phyloP scores from a whole-genome alignment of 2,329 filamentous ascomycete genomes.

The Emergomyces orientalis region DNA sequence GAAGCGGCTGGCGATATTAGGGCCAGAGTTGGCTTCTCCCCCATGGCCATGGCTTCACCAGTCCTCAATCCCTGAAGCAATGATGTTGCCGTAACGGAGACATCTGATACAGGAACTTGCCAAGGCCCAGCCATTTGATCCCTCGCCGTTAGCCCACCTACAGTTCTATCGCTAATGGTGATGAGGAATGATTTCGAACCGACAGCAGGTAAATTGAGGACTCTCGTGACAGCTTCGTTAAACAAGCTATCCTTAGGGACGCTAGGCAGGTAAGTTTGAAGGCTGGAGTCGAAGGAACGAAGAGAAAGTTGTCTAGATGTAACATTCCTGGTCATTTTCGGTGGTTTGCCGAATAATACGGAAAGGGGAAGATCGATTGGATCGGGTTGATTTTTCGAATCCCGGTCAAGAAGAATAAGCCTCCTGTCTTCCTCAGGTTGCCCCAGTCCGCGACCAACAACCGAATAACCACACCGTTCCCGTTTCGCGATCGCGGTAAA shows the following conservation, averaged over 20 bases:
- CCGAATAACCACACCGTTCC: conserved; percentile 85
- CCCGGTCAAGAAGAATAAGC: conserved; percentile 71
- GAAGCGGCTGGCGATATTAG: conserved; percentile 84
- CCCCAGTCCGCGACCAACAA: conserved; percentile 68
- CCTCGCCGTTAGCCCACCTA: conserved; percentile 76
- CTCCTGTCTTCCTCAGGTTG: conserved; percentile 57
- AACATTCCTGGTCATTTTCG: conserved; percentile 69
- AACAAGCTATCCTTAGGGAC: conserved; percentile 43
- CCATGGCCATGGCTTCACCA: conserved; percentile 97
- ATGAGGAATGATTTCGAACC: conserved; percentile 98
- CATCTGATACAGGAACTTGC: conserved; percentile 90
- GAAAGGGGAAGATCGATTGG: conserved; percentile 87
- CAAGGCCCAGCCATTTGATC: conserved; percentile 96
- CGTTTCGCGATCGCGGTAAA: conserved; percentile 62
- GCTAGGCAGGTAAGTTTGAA: conserved; percentile 57
- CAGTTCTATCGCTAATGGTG: conserved; percentile 86
- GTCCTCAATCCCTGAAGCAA: conserved; percentile 62
- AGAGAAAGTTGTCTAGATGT: conserved; percentile 59
- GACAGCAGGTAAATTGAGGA: conserved; percentile 77
- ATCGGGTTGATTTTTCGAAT: conserved; percentile 62
- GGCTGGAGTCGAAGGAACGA: conserved; percentile 62
- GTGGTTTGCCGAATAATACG: conserved; percentile 76
- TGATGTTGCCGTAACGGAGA: conserved; percentile 81
- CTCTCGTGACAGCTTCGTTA: conserved; percentile 66
- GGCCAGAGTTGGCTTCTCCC: conserved; percentile 80